phyloP scores from a whole-genome alignment of 2,329 filamentous ascomycete genomes.

The Chrysoporthe austroafricana region DNA sequence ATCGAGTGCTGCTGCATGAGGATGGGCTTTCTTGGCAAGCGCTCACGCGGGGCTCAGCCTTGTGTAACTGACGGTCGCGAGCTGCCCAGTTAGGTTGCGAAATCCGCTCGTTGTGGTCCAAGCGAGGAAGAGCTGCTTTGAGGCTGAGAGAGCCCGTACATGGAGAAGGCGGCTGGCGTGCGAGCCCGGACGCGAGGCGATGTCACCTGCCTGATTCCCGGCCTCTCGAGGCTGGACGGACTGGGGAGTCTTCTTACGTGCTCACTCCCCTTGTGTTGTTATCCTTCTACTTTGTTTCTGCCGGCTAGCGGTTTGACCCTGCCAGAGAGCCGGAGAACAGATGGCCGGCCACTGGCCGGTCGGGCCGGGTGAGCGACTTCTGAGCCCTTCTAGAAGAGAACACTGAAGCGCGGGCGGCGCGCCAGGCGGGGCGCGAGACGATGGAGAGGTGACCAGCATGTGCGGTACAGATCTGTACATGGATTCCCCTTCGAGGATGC shows the following conservation, averaged over 20 bases:
- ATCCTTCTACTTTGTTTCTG: neutral
- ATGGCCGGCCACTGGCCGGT: neutral
- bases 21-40: neutral
- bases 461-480: neutral
- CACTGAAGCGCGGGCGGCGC: neutral
- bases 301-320: neutral
- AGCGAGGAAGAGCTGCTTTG: neutral
- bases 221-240: neutral
- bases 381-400: neutral
- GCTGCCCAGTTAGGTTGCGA: neutral
- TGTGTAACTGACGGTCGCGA: neutral
- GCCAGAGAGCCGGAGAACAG: neutral
- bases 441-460: neutral
- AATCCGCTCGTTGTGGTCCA: neutral
- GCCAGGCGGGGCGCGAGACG: neutral
- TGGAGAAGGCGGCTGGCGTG: neutral
- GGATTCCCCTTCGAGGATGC: neutral
- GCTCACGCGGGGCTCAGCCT: constrained; percentile 2
- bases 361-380: neutral
- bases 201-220: constrained; percentile 5
- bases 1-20: neutral
- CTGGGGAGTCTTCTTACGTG: neutral
- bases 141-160: neutral
- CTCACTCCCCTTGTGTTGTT: neutral
- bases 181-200: neutral